Evolutionary conservation across 371 early-diverging fungal species (phyloP), one percentile per base, ranked within the genome.

Genomic region (Circinella umbellata): DNA sequence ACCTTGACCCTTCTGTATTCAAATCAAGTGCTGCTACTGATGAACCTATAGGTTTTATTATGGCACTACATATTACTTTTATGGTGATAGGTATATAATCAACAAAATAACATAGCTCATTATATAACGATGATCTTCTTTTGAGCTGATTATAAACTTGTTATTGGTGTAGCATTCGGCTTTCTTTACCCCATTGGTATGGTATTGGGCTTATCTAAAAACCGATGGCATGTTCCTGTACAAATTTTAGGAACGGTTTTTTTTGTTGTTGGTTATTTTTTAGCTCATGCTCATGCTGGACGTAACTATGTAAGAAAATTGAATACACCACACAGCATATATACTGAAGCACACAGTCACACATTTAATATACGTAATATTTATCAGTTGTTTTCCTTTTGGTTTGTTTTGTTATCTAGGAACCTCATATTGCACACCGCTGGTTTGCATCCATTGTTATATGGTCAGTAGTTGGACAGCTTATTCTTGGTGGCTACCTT

Each of bases 211-310:
- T 72, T 90, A 18, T 80, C 80, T 17, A 84, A 75, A 64, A 83
- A 86, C 70, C 76, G 72, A 18, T 88, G 88, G 88, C 91, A 90
- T 76, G 89, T 90, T 6, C 90, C 90, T 7, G 82, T 89, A 39
- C 90, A 90, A 66, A 74, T 84, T 27, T 46, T 83, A 1, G 91
- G 81, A 42, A 74, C 82, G 3, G 69, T 76, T 1, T 59, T 89
- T 35, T 85, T 88, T 63, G 69, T 81, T 0, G 68, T 84, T 15
- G 91, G 91, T 3, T 85, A 83, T 61, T 79, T 90, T 63, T 75
- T 90, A 53, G 91, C 82, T 0, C 90, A 90, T 69, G 82, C 85
- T 38, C 90, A 90, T 66, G 75, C 77, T 47, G 90, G 90, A 14
- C 78, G 90, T 35, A 84, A 85, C 39, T 90, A 88, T 81, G 84